Percentiles rank a stretch among this genome's conserved stretches.
phyloP scores from a whole-genome alignment of 2,329 filamentous ascomycete species.

The Neospermospora avenae region DNA sequence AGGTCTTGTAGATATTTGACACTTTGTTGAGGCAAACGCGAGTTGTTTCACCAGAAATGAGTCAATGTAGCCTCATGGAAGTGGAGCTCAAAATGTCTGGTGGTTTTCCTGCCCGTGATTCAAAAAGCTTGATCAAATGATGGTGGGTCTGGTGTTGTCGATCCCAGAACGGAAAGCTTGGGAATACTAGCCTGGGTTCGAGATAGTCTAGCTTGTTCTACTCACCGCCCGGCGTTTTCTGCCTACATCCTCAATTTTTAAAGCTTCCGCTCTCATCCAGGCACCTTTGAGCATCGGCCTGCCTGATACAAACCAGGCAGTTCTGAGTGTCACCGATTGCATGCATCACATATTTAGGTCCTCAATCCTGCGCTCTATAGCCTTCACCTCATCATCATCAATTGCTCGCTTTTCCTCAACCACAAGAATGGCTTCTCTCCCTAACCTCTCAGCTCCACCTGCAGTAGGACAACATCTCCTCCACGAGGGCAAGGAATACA shows the following conservation, averaged over 20 bases:
- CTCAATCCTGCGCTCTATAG: background rate
- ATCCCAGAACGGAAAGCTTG: background rate
- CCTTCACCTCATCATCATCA: no score
- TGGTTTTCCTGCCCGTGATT: background rate
- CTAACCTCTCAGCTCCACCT: constrained; percentile 32
- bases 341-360: background rate
- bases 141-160: background rate
- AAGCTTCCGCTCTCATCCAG: background rate
- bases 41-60: no score
- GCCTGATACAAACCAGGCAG: no score
- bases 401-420: background rate
- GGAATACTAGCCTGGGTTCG: background rate
- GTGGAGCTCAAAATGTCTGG: background rate
- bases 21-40: no score
- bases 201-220: background rate
- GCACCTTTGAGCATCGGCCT: no score
- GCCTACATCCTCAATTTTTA: background rate
- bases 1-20: no score
- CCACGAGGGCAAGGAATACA: constrained; percentile 52
- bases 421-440: constrained; percentile 5
- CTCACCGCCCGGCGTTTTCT: background rate
- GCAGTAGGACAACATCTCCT: constrained; percentile 32
- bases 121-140: background rate
- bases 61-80: no score
- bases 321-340: no score